phyloP scores from a whole-genome alignment of 352 stramenopile species.

The Phytophthora pinifolia region DNA sequence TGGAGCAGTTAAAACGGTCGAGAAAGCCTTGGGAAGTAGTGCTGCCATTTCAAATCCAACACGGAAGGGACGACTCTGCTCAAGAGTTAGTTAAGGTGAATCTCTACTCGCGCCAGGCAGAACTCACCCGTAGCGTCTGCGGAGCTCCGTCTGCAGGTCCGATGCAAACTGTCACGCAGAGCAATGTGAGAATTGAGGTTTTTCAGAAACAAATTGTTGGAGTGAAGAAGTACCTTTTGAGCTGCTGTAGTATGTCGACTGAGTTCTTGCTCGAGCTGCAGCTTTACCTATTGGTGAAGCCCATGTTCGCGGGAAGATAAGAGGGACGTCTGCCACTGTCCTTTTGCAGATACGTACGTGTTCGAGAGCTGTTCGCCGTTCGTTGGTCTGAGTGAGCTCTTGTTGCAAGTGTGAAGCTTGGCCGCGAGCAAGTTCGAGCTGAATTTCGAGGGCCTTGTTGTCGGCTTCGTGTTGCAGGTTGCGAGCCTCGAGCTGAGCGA shows the following conservation, averaged over 20 bases:
- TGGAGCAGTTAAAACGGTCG: slow-evolving; percentile 15
- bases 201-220: neutral
- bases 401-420: slow-evolving; percentile 21
- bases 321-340: too few species aligned
- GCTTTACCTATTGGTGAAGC: slow-evolving; percentile 23
- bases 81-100: slow-evolving; percentile 1
- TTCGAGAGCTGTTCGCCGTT: slow-evolving; percentile 24
- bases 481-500: slow-evolving; percentile 32
- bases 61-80: slow-evolving; percentile 50
- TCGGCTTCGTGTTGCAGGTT: slow-evolving; percentile 38
- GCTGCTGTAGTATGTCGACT: slow-evolving; percentile 29
- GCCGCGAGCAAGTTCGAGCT: slow-evolving; percentile 24
- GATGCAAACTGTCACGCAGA: slow-evolving; percentile 40
- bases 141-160: slow-evolving; percentile 51
- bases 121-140: slow-evolving; percentile 59
- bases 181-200: neutral
- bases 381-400: slow-evolving; percentile 28
- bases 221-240: slow-evolving; percentile 33
- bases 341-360: slow-evolving; percentile 15
- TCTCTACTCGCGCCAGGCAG: neutral
- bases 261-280: slow-evolving; percentile 30
- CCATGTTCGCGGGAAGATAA: too few species aligned
- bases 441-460: slow-evolving; percentile 26
- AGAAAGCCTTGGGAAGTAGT: slow-evolving; percentile 47
- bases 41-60: slow-evolving; percentile 49